Base-by-base conservation (phyloP, 2,329 filamentous ascomycete genomes). In the Pestalotiopsis sp. region DNA sequence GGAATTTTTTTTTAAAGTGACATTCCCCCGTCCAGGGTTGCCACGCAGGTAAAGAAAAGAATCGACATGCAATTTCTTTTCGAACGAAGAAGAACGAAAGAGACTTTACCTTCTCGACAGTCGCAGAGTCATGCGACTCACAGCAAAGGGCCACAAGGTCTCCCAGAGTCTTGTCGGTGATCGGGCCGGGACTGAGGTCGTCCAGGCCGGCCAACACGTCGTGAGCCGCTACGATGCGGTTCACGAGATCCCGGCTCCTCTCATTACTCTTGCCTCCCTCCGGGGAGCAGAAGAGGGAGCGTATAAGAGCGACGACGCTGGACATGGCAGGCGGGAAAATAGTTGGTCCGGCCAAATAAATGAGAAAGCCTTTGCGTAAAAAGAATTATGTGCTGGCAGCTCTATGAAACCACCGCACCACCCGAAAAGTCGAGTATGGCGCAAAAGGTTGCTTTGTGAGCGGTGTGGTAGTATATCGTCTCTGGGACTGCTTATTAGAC, bases 111-210 rank as follows among this genome's bases (percentile, higher is more conserved):
- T 38, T 44, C n/a, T 66, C 14, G 9, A 59, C 30, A n/a, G 64
- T 66, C 9, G 7, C 55, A 24, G 64, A 35, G 24, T 66, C 64
- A 66, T 66, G 64, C 7, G 44, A 55, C 52, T 59, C 20, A 35
- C 52, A 58, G 24, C 64, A 66, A 3, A 66, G 26, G 2, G 26
- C 9, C 20, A 66, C 64, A 14, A 66, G 52, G 17, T 55, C 44
- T 4, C 48, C 64, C 26, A 66, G 52, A 4, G 64, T 58, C 55
- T 66, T 44, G 35, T 66, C 39, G 26, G 35, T 58, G 6, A 66
- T 40, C 55, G 39, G n/a, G 10, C 64, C 64, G 9, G 64, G 64
- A 13, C 39, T 26, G 17, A 66, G 64, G 20, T 59, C 55, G 38
- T 52, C 40, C 20, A 66, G 26, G 17, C 30, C 20, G 40, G 39